Base-by-base conservation (phyloP, 2,329 filamentous ascomycete species). In the Xylariaceae sp. region DNA sequence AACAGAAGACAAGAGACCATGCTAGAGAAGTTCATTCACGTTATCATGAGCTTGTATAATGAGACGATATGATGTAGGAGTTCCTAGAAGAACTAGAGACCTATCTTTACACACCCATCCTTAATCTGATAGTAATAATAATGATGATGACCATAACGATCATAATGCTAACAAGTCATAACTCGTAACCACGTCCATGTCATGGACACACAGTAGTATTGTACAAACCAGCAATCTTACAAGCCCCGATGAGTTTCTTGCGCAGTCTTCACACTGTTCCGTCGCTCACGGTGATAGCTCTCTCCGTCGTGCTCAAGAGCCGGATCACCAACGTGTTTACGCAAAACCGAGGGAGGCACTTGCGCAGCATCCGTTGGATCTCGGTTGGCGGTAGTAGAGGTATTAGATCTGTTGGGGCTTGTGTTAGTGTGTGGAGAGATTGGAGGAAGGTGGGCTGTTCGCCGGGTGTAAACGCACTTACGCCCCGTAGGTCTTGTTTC, bases 361-460 rank as follows among this genome's bases (percentile, higher is more conserved):
- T 81, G 76, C 0, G 77, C 66, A 1, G 78, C 77, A 50, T 81
- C 77, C 16, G 69, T 74, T 4, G 76, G 76, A 37, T 80, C 76
- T 49, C 64, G 58, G 38, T 47, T 39, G 10, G 37, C 32, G 7
- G 48, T 21, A 20, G 49, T 44, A 50, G 37, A 21, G 21, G 11
- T 17, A n/a, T 12, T 33, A 21, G 42, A 19, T 23, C 6, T 6
- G 4, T 1, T 3, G 34, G 22, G 37, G 5, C 14, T n/a, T 21
- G 12, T 21, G 6, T 32, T 14, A 5, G 12, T 3, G 14, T 2
- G 3, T 16, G n/a, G n/a, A 2, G 5, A 6, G 12, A 2, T 40
- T 17, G 19, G 39, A 32, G 4, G 16, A 5, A 22, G 25, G 5
- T 14, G 16, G 37, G 27, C n/a, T n/a, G 33, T 29, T n/a, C n/a